Evolutionary conservation across 768 basidiomycete genomes (phyloP), one percentile per base, ranked within the genome.

Genomic region (Amanita inopinata): DNA sequence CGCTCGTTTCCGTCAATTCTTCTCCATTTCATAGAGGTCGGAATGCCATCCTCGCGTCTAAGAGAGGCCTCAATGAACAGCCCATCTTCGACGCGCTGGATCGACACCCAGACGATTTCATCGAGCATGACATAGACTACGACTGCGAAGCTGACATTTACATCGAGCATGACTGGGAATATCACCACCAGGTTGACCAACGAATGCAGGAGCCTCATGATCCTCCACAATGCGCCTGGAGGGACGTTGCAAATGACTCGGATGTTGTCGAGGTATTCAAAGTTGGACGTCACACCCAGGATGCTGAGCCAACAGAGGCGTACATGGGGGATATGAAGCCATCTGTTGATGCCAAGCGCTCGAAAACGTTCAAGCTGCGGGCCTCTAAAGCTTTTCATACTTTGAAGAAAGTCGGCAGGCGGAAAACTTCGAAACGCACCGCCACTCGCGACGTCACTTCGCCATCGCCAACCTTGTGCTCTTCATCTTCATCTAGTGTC

Each of bases 211-310:
- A 51, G 46, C 44, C 43, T 40, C 28, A 46, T 41, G 49, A 49
- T 37, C 47, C 41, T 31, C 30, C 48, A 40, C 33, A 34, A 40
- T 56, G 37, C 32, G 34, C 17, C 22, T 22, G 11, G 50, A 35
- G 46, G 30, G 54, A 59, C 28, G 39, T 53, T 30, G 67, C 61
- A 11, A 57, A 69, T 45, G 73, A 73, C 46, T 76, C 72, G 14
- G 77, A 78, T 50, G 67, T 80, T 25, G 60, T 78, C 10, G 78
- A 81, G 53, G 71, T 80, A 22, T 63, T 80, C 28, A 78, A 75
- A 53, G 69, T 80, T 45, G 64, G 69, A 49, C 69, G 76, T 27
- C 49, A 56, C 38, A 39, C 19, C 19, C 33, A 52, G 36, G 41
- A 48, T 31, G 50, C 49, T 14, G 39, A 33, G 33, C 31, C 55